Conservation (phyloP, 2,329 filamentous ascomycete species). For the Ophiobolus disseminans region DNA sequence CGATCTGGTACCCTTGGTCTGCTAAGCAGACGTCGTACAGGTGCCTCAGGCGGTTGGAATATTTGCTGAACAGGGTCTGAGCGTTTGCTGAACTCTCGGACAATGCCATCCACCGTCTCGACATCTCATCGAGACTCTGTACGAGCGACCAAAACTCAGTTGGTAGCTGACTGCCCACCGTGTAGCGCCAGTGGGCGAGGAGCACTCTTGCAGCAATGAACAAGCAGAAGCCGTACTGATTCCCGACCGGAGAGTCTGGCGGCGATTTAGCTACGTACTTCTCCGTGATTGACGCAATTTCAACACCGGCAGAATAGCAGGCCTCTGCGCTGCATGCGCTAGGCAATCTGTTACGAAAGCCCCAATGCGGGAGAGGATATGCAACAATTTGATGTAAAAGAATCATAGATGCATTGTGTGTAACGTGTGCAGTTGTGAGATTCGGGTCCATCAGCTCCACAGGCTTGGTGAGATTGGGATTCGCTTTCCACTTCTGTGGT, state of each 20-base stretch:
- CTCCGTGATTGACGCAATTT: slow-evolving; percentile 27
- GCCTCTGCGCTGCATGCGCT: slow-evolving; percentile 23
- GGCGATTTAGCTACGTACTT: slow-evolving; percentile 24
- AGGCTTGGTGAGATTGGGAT: slow-evolving; percentile 25
- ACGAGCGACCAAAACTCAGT: slow-evolving; percentile 24
- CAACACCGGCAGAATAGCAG: slow-evolving; percentile 21
- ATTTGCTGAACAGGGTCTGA: slow-evolving; percentile 14
- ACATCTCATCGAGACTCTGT: slow-evolving; percentile 28
- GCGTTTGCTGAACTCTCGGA: not conserved
- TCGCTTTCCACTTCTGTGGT: slow-evolving; percentile 31
- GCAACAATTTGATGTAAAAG: slow-evolving; percentile 25
- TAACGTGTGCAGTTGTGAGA: slow-evolving; percentile 26
- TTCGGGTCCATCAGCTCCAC: slow-evolving; percentile 26
- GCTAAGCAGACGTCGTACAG: slow-evolving; percentile 15
- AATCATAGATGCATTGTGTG: slow-evolving; percentile 26
- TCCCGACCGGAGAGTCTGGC: slow-evolving; percentile 14
- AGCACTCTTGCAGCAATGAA: slow-evolving; percentile 29
- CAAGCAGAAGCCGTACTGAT: slow-evolving; percentile 25
- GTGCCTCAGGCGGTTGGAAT: slow-evolving; percentile 15
- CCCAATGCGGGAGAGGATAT: slow-evolving; percentile 21
- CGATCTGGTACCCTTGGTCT: slow-evolving; percentile 11
- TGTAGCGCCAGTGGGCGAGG: slow-evolving; percentile 23
- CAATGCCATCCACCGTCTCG: slow-evolving; percentile 15
- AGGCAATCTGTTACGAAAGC: slow-evolving; percentile 16
- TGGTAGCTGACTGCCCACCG: slow-evolving; percentile 9